Evolutionary conservation across 2,329 filamentous ascomycete species (phyloP).

Genomic region (Diaporthe velutina): DNA sequence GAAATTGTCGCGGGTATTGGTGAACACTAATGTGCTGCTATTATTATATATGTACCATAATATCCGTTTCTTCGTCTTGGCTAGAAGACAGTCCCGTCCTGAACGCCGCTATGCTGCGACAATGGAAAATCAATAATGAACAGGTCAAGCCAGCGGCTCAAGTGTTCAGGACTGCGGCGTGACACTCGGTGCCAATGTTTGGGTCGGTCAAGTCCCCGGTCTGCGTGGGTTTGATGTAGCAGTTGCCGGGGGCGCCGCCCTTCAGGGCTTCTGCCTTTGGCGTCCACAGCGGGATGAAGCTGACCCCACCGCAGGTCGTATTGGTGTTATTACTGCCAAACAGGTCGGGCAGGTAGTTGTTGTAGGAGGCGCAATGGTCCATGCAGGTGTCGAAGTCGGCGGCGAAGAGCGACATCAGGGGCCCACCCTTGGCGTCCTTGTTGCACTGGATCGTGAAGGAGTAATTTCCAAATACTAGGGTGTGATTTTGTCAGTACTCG

Average conservation of each 20-base stretch:
- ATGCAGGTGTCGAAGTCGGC: conserved; percentile 60
- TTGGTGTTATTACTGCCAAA: conserved; percentile 46
- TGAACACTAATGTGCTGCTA: background rate
- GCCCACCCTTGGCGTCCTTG: conserved; percentile 52
- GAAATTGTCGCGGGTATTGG: conserved; percentile 4
- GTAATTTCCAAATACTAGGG: conserved; percentile 51
- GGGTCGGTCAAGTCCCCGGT: conserved; percentile 49
- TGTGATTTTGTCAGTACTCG: conserved; percentile 36
- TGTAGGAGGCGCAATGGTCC: conserved; percentile 60
- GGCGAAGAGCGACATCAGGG: conserved; percentile 57
- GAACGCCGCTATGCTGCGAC: background rate
- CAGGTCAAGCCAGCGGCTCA: background rate
- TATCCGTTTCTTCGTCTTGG: background rate
- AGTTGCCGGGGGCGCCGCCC: conserved; percentile 57
- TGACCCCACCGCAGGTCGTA: conserved; percentile 54
- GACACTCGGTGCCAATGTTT: conserved; percentile 51
- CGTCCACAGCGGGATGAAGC: conserved; percentile 59
- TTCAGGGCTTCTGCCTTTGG: conserved; percentile 49
- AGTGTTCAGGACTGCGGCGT: conserved; percentile 49
- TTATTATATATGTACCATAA: background rate
- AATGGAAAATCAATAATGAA: background rate
- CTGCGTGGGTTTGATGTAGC: conserved; percentile 55
- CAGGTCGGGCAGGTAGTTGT: conserved; percentile 47
- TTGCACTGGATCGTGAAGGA: conserved; percentile 60
- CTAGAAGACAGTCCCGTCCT: background rate